Conservation (phyloP, 805 yeast species). For the Lipomyces oligophaga region DNA sequence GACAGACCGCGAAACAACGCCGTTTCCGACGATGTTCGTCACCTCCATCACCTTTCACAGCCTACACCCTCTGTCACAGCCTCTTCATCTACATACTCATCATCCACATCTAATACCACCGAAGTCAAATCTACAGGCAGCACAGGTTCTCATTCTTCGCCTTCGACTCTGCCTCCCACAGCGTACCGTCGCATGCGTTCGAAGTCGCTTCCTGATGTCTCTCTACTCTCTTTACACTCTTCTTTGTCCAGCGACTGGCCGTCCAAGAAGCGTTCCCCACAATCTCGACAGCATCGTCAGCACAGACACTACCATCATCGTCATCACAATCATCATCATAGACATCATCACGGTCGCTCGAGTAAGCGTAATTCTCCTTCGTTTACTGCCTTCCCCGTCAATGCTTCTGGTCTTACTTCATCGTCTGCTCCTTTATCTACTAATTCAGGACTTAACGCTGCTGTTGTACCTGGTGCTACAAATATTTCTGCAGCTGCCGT, state of each 20-base stretch:
- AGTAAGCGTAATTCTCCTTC: slow-evolving; percentile 11
- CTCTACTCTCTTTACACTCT: slow-evolving; percentile 9
- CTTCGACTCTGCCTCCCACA: slow-evolving; percentile 13
- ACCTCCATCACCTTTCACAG: slow-evolving; percentile 2
- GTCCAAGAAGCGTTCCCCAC: slow-evolving; percentile 1
- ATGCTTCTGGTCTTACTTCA: not conserved
- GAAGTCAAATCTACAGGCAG: too few relatives aligned
- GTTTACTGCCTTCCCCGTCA: slow-evolving; percentile 3
- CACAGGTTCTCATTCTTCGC: too few relatives aligned
- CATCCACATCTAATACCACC: too few relatives aligned
- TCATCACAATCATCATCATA: slow-evolving; percentile 13
- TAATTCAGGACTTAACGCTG: too few relatives aligned
- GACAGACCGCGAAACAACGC: too few relatives aligned
- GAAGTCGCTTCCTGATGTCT: slow-evolving; percentile 26
- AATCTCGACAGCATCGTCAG: slow-evolving; percentile 1
- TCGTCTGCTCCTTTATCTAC: slow-evolving; percentile 1
- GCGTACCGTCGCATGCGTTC: slow-evolving; percentile 26
- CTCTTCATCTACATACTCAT: too few relatives aligned
- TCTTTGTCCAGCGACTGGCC: slow-evolving; percentile 6
- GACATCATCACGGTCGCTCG: slow-evolving; percentile 11
- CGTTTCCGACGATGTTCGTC: not conserved
- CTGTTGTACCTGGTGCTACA: too few relatives aligned
- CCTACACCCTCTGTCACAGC: not conserved
- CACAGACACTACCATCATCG: slow-evolving; percentile 12
- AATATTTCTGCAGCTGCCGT: slow-evolving; percentile 1